Percentiles rank a stretch among this genome's conserved stretches.
Evolutionary conservation across 805 yeast species (phyloP).

Genomic region (Saccharomycopsis sp.): DNA sequence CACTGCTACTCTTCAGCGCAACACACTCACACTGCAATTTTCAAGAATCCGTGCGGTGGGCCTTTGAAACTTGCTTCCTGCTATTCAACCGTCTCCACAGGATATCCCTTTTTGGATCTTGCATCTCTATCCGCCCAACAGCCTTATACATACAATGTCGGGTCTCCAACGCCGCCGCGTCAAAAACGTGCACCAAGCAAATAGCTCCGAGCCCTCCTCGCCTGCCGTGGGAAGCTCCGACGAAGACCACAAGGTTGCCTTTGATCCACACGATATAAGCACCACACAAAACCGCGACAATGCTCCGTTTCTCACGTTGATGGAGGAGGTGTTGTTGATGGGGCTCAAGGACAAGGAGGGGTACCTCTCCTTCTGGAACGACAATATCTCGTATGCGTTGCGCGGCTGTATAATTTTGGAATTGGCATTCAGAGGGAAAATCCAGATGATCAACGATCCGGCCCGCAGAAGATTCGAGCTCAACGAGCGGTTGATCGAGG

Average conservation of each 20-base stretch:
- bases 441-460: slow-evolving; percentile 85
- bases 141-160: slow-evolving; percentile 31
- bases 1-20: too few relatives aligned
- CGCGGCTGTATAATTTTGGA: slow-evolving; percentile 92
- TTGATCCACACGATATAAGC: slow-evolving; percentile 57
- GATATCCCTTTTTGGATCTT: too few relatives aligned
- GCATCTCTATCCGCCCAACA: too few relatives aligned
- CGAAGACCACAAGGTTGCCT: slow-evolving; percentile 63
- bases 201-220: slow-evolving; percentile 15
- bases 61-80: too few relatives aligned
- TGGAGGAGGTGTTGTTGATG: slow-evolving; percentile 93
- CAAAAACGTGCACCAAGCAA: slow-evolving; percentile 30
- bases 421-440: slow-evolving; percentile 84
- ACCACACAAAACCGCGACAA: slow-evolving; percentile 29
- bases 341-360: slow-evolving; percentile 97
- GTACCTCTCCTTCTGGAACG: slow-evolving; percentile 95
- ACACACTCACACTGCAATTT: too few relatives aligned
- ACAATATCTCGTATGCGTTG: slow-evolving; percentile 90
- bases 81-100: too few relatives aligned
- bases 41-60: too few relatives aligned
- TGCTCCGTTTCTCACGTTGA: slow-evolving; percentile 74
- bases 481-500: slow-evolving; percentile 81
- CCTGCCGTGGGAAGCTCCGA: slow-evolving; percentile 21
- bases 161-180: slow-evolving; percentile 77
- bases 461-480: slow-evolving; percentile 84